Percentiles rank a stretch among this genome's conserved stretches.
Conservation (phyloP, 2,329 filamentous ascomycete genomes). For the Aureobasidium sp. region DNA sequence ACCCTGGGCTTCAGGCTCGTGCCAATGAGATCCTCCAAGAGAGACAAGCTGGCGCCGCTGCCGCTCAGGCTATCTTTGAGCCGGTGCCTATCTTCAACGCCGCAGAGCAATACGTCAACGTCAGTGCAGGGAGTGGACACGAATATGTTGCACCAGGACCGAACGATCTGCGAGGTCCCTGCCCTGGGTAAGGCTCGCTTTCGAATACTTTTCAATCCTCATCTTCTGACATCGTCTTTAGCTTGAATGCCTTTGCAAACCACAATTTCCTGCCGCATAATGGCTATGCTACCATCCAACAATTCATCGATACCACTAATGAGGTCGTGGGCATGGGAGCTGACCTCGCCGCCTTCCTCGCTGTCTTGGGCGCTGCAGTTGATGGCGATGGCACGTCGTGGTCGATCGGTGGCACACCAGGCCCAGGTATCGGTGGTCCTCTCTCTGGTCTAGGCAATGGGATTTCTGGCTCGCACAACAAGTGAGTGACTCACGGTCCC, state of each 20-base stretch:
- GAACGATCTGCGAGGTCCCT: conserved; percentile 27
- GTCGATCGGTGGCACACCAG: conserved; percentile 24
- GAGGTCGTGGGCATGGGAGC: conserved; percentile 30
- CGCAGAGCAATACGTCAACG: conserved; percentile 26
- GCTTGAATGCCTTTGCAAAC: conserved; percentile 28
- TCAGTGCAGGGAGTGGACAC: conserved; percentile 21
- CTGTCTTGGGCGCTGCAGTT: conserved; percentile 28
- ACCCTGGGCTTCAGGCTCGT: background rate
- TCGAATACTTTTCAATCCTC: background rate
- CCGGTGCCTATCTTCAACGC: conserved; percentile 24
- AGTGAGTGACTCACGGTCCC: conserved; percentile 11
- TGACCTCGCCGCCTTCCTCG: conserved; percentile 30
- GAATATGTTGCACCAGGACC: conserved; percentile 25
- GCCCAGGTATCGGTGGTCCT: conserved; percentile 15
- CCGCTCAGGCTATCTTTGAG: background rate
- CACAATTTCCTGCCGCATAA: conserved; percentile 30
- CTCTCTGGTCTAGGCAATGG: conserved; percentile 21
- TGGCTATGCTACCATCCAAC: conserved; percentile 29
- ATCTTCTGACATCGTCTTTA: background rate
- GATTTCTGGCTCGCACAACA: conserved; percentile 26
- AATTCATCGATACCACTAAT: conserved; percentile 28
- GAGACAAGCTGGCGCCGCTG: conserved; percentile 1
- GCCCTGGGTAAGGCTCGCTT: conserved; percentile 22
- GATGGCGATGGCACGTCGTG: conserved; percentile 25
- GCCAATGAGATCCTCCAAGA: conserved; percentile 6